These are phyloP conservation scores for Rubia tinctorum DNA, from an alignment of 305 asterid species.

Conservation along the genomic window DNA sequence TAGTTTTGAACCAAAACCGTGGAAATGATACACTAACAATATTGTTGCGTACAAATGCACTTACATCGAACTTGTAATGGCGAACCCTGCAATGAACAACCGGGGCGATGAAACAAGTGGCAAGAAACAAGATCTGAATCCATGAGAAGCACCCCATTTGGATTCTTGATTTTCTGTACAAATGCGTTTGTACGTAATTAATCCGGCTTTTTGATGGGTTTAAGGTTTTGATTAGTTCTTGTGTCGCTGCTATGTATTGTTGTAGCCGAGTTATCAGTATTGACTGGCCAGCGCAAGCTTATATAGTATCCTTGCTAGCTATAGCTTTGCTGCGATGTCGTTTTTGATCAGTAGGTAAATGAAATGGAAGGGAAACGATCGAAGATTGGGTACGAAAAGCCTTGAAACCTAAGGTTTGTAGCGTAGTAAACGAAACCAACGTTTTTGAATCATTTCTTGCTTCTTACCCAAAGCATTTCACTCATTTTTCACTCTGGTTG, in stretches of 20 bases:
- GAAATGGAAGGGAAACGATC: constrained; percentile 22
- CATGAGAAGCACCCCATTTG: constrained; percentile 28
- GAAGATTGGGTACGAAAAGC: constrained; percentile 9
- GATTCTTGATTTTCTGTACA: background rate
- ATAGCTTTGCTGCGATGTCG: constrained; percentile 54
- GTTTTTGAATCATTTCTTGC: constrained; percentile 34
- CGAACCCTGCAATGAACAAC: constrained; percentile 59
- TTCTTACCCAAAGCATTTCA: constrained; percentile 38
- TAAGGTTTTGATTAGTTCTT: constrained; percentile 19
- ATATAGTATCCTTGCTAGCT: constrained; percentile 30
- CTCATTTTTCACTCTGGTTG: background rate
- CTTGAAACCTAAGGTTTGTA: constrained; percentile 45
- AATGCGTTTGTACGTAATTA: background rate
- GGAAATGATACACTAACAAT: no score
- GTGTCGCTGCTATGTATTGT: constrained; percentile 28
- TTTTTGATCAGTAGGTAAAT: constrained; percentile 68
- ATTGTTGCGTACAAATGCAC: constrained; percentile 11
- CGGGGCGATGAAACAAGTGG: constrained; percentile 36
- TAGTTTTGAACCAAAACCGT: no score
- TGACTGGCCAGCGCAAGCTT: constrained; percentile 47
- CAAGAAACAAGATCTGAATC: constrained; percentile 24
- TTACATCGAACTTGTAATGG: constrained; percentile 74
- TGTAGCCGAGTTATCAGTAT: constrained; percentile 27
- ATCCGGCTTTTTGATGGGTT: background rate
- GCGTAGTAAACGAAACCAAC: constrained; percentile 3